phyloP scores from a whole-genome alignment of 768 basidiomycete species.

The Podaxis pistillaris region DNA sequence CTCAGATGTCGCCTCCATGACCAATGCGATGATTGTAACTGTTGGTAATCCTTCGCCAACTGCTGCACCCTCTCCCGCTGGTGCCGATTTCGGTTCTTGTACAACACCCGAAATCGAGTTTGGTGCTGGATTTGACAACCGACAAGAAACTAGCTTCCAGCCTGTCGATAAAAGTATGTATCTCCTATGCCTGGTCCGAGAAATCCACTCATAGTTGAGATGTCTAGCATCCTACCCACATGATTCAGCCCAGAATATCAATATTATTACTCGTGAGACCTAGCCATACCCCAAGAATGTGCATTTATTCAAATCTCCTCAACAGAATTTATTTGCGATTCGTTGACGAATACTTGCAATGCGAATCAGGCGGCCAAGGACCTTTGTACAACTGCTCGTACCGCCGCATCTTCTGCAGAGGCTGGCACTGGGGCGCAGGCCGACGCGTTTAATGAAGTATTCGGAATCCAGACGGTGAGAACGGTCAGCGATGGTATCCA shows the following conservation, averaged over 20 bases:
- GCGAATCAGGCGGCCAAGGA: constrained; percentile 53
- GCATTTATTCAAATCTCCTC: background rate
- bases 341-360: constrained; percentile 48
- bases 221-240: constrained; percentile 44
- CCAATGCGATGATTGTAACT: constrained; percentile 27
- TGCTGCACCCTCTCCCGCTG: constrained; percentile 19
- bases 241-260: constrained; percentile 53
- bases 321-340: constrained; percentile 51
- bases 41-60: constrained; percentile 24
- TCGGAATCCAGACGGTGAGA: constrained; percentile 38
- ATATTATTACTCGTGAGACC: constrained; percentile 46
- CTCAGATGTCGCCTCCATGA: constrained; percentile 25
- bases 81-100: constrained; percentile 53
- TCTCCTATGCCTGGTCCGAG: background rate
- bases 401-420: constrained; percentile 39
- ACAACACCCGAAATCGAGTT: constrained; percentile 59
- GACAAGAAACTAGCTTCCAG: constrained; percentile 59
- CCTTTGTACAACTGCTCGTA: constrained; percentile 41
- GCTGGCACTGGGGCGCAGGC: constrained; percentile 52
- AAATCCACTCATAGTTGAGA: background rate
- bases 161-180: constrained; percentile 46
- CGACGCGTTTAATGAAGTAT: constrained; percentile 47
- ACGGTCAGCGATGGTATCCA: constrained; percentile 8
- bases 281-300: background rate
- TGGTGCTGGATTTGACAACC: constrained; percentile 52